Evolutionary conservation across 2,329 filamentous ascomycete species (phyloP).

Genomic region (Exophiala sideris): DNA sequence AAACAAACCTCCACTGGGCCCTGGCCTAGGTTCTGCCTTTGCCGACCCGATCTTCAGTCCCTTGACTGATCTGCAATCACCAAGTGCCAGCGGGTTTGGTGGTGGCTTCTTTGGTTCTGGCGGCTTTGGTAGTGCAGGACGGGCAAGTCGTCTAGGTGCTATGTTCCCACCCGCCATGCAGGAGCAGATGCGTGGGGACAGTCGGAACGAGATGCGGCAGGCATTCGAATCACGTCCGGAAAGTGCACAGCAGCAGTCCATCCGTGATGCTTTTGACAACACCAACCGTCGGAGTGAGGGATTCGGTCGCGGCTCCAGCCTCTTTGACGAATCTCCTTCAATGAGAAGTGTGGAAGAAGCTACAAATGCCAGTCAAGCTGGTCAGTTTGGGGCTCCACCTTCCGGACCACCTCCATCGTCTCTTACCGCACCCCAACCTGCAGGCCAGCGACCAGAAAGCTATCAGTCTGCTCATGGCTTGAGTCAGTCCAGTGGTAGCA

Average conservation of each 20-base stretch:
- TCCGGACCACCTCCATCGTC: constrained; percentile 11
- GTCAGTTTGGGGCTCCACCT: constrained; percentile 8
- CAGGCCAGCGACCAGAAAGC: constrained; percentile 12
- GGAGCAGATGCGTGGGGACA: constrained; percentile 71
- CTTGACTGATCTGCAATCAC: constrained; percentile 74
- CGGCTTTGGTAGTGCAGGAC: constrained; percentile 60
- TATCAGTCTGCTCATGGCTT: constrained; percentile 34
- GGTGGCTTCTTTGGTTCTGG: constrained; percentile 57
- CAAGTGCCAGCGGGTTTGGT: constrained; percentile 64
- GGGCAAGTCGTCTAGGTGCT: constrained; percentile 78
- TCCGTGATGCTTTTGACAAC: constrained; percentile 25
- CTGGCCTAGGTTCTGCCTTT: constrained; percentile 50
- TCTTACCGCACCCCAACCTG: constrained; percentile 16
- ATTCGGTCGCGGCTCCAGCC: constrained; percentile 16
- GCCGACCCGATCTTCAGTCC: constrained; percentile 67
- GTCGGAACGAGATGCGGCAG: constrained; percentile 47
- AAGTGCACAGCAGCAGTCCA: constrained; percentile 23
- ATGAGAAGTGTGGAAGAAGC: constrained; percentile 21
- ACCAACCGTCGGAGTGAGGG: constrained; percentile 19
- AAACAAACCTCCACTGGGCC: constrained; percentile 66
- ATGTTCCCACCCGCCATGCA: constrained; percentile 88
- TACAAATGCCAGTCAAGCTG: neutral
- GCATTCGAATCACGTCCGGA: constrained; percentile 23
- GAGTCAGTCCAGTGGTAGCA: constrained; percentile 31
- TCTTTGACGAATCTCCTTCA: constrained; percentile 20